Base-by-base conservation (phyloP, 2,329 filamentous ascomycete genomes). In the Thelonectria rubi region DNA sequence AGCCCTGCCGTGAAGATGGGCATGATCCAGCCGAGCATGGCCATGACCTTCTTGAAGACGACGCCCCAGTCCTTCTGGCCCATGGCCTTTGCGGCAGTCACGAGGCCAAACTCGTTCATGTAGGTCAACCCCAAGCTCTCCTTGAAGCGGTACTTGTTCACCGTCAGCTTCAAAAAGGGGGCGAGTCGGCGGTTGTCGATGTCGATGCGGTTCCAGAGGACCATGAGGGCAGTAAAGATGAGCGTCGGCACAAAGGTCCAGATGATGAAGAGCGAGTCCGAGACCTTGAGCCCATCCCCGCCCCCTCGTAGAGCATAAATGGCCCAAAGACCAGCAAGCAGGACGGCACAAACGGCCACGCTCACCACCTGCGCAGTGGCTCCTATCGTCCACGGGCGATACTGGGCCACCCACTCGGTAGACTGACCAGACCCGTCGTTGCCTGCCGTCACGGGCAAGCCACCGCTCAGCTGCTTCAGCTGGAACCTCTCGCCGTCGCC, bases 1-100 rank as follows among this genome's bases (percentile, higher is more conserved):
- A 74, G 50, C 17, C 72, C 72, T 1, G 72, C 69, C 3, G 70
- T 68, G 47, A 73, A 73, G 30, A 74, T 70, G 30, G 72, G 72
- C 65, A 69, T 65, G 47, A 71, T 18, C 69, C 69, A 72, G n/a
- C 69, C 72, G n/a, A 72, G 59, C 30, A 74, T 65, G 4, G 69
- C 61, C 21, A 65, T 67, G 18, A 51, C 62, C 43, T 69, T 73
- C n/a, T 66, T 68, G 20, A 69, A 56, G 39, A 74, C 66, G n/a
- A 74, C 72, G 4, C 64, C 60, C 72, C 72, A 73, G 39, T 72
- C 69, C 21, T 67, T 66, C 15, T 66, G 59, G 21, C 51, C 67
- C 47, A 69, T 64, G 7, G 72, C 60, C 58, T 73, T 74, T 37
- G 58, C 64, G 14, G 55, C 53, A 0, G 72, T 73, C n/a, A 49